Percentiles rank a stretch among this genome's conserved stretches.
Conservation (phyloP, 345 rosid genomes). For the Gossypium thurberi region DNA sequence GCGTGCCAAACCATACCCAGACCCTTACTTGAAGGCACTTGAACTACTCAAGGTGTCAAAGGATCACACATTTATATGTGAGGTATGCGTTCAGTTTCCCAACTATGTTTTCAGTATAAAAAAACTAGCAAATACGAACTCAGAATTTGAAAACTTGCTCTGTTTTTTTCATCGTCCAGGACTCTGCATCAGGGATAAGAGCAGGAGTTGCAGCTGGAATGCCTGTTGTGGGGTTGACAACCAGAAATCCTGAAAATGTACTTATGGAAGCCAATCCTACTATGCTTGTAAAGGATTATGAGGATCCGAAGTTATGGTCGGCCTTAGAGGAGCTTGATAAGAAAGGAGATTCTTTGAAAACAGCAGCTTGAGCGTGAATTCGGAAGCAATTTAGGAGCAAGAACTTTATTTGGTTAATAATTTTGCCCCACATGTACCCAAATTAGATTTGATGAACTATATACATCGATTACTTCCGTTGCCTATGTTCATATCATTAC, state of each 20-base stretch:
- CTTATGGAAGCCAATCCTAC: constrained; percentile 73
- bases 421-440: not conserved
- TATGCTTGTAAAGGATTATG: constrained; percentile 65
- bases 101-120: not conserved
- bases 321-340: constrained; percentile 72
- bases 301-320: constrained; percentile 68
- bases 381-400: not conserved
- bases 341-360: constrained; percentile 21
- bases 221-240: constrained; percentile 75
- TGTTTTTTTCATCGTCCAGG: constrained; percentile 30
- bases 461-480: not conserved
- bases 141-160: not conserved
- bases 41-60: constrained; percentile 67
- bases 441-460: not conserved
- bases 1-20: constrained; percentile 80
- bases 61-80: constrained; percentile 75
- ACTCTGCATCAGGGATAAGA: constrained; percentile 80
- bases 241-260: constrained; percentile 61
- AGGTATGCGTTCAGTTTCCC: constrained; percentile 34
- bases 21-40: constrained; percentile 82
- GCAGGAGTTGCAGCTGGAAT: constrained; percentile 97
- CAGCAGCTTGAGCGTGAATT: constrained; percentile 1
- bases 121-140: not conserved
- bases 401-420: not conserved
- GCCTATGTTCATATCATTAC: not conserved